A percentile compares a stretch with the other conserved stretches of the same genome.
Evolutionary conservation across 78 protist species (phyloP).

Genomic region (Neovahlkampfia damariscottae): DNA sequence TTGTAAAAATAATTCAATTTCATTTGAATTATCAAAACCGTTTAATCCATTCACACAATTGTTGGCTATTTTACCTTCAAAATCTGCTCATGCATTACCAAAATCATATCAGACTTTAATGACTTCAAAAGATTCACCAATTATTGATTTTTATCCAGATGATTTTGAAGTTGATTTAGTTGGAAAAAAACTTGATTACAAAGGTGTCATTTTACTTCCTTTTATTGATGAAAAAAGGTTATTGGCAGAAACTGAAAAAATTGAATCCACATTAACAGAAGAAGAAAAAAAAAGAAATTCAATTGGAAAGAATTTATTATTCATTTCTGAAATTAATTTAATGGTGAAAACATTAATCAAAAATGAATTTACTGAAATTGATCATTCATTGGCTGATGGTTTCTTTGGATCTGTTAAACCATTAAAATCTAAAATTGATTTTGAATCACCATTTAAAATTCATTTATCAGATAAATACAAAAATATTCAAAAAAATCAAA

Average conservation of each 20-base stretch:
- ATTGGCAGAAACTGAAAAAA: slow-evolving; percentile 11
- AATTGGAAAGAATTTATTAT: slow-evolving; percentile 9
- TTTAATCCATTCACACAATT: slow-evolving; percentile 90
- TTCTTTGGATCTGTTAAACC: too few relatives aligned
- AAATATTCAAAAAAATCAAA: too few relatives aligned
- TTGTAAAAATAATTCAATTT: neutral
- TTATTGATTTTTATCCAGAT: slow-evolving; percentile 45
- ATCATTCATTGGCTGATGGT: too few relatives aligned
- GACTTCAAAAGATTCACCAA: slow-evolving; percentile 11
- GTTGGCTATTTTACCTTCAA: slow-evolving; percentile 86
- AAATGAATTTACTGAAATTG: too few relatives aligned
- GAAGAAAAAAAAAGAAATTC: slow-evolving; percentile 29
- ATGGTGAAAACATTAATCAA: too few relatives aligned
- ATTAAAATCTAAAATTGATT: too few relatives aligned
- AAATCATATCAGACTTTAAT: neutral
- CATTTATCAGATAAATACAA: too few relatives aligned
- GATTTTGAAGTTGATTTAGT: slow-evolving; percentile 42
- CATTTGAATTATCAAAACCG: slow-evolving; percentile 43
- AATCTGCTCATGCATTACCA: slow-evolving; percentile 30
- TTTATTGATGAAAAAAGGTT: slow-evolving; percentile 65
- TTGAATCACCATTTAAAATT: too few relatives aligned
- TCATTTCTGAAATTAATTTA: too few relatives aligned
- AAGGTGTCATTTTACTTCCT: slow-evolving; percentile 49
- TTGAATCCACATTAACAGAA: slow-evolving; percentile 11
- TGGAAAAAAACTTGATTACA: slow-evolving; percentile 40